These are phyloP conservation scores for Chernovozyma sophiae-reginae DNA, from an alignment of 1,139 yeast species.

Conservation along the genomic window DNA sequence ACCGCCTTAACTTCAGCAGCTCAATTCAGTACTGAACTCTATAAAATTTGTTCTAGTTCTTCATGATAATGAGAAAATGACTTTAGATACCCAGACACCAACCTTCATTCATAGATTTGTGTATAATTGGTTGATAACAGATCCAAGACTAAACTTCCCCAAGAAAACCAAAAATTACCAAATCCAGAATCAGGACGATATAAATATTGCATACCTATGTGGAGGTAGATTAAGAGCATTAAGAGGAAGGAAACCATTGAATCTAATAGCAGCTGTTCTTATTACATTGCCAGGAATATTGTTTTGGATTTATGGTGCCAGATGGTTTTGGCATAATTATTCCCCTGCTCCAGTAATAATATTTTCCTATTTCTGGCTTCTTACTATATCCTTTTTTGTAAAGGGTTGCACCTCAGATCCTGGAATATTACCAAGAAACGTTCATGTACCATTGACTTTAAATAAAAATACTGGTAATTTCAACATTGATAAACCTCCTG, in stretches of 20 bases:
- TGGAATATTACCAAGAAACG: conserved; percentile 66
- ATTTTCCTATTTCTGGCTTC: conserved; percentile 55
- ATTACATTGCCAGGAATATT: conserved; percentile 49
- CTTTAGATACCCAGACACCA: no score
- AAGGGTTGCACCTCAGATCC: conserved; percentile 64
- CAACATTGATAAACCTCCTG: conserved; percentile 40
- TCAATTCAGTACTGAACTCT: no score
- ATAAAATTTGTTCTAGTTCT: no score
- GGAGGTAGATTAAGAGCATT: conserved; percentile 62
- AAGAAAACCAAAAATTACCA: conserved; percentile 29
- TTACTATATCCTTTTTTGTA: conserved; percentile 45
- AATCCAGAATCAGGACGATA: conserved; percentile 25
- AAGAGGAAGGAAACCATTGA: conserved; percentile 29
- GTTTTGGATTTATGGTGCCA: conserved; percentile 39
- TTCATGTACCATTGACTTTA: conserved; percentile 47
- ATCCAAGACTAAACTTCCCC: conserved; percentile 24
- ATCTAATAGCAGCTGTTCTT: conserved; percentile 27
- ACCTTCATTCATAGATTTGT: conserved; percentile 19
- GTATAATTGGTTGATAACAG: conserved; percentile 44
- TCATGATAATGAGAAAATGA: no score
- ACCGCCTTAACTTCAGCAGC: no score
- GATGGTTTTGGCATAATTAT: conserved; percentile 55
- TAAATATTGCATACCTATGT: conserved; percentile 43
- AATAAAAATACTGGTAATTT: conserved; percentile 3
- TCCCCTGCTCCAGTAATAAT: conserved; percentile 57